Evolutionary conservation across 78 protist species (phyloP), one percentile per base, ranked within the genome.

Genomic region (Chrysochromulina parva): DNA sequence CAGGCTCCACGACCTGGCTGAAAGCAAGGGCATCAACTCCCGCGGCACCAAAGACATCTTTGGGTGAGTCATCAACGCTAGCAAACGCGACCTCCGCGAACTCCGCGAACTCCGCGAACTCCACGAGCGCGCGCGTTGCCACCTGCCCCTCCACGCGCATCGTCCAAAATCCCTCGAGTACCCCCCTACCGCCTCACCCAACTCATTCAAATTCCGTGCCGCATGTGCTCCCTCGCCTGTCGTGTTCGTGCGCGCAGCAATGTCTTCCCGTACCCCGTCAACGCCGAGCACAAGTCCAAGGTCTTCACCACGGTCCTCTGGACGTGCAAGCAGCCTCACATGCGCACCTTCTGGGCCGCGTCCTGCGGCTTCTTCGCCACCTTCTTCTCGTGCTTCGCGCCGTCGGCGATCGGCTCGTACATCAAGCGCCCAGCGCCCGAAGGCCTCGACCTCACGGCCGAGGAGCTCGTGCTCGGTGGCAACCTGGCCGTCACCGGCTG

Each of bases 321-420:
- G n/a, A 48, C 11, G 24, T 9, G 2, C 6, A 1, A 3, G 5
- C 3, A 74, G 16, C 82, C 82, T 14, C 82, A 74, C 82, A 74
- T 74, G 82, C 55, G 55, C 10, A 55, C 26, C 82, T 74, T 74
- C 55, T 48, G 57, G 55, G 57, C 55, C 6, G 13, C 82, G 26
- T 3, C 55, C 28, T 74, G 38, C 57, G 82, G 82, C 57, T 74
- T 74, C 55, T 74, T 74, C 11, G 38, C 28, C 26, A 48, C 57
- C 55, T 74, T 74, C 82, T 74, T 74, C 82, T 74, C 82, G 57
- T 3, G 7, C 24, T 74, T 74, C 55, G 82, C 82, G 26, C 26
- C 82, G n/a, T 2, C 82, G 3, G 57, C 82, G 22, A 17, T 74
- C n/a, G 22, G 9, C 28, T 11, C 82, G 13, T 74, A 74, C 82